Evolutionary conservation across 2,329 filamentous ascomycete species (phyloP).

Genomic region (Hymenoscyphus repandus): DNA sequence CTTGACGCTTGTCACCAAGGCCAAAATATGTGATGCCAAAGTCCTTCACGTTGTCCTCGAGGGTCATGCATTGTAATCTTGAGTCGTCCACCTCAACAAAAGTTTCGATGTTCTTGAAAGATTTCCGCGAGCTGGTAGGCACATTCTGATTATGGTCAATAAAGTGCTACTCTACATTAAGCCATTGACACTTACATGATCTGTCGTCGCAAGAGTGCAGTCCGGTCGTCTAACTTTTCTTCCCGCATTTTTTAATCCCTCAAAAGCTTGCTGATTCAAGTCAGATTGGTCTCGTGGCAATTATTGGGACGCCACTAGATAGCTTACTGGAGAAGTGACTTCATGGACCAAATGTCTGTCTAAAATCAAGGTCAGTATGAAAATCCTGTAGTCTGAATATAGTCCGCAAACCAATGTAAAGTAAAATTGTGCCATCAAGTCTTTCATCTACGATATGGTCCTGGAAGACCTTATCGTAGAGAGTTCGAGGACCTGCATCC

Average conservation of each 20-base stretch:
- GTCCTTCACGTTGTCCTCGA: conserved; percentile 95
- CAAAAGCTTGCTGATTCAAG: conserved; percentile 77
- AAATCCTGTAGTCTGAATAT: neutral
- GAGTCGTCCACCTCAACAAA: conserved; percentile 97
- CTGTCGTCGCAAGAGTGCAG: conserved; percentile 92
- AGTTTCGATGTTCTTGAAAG: conserved; percentile 85
- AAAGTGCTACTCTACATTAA: neutral
- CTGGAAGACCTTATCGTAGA: conserved; percentile 97
- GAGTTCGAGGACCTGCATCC: conserved; percentile 68
- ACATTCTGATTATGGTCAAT: conserved; percentile 63
- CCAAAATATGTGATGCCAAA: conserved; percentile 98
- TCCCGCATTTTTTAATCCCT: conserved; percentile 84
- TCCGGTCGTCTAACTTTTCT: conserved; percentile 88
- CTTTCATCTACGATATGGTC: conserved; percentile 94
- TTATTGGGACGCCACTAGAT: neutral
- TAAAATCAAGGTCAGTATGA: conserved; percentile 33
- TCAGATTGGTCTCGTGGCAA: conserved; percentile 18
- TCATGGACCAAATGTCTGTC: conserved; percentile 96
- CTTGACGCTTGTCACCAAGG: conserved; percentile 91
- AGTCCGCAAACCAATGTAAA: conserved; percentile 75
- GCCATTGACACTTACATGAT: conserved; percentile 66
- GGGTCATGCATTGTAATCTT: conserved; percentile 85
- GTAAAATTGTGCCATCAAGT: conserved; percentile 82
- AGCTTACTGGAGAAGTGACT: conserved; percentile 86
- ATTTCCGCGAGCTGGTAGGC: conserved; percentile 84